These are phyloP conservation scores for Dictyostelium firmibasis DNA, from an alignment of 78 protist species.

Conservation along the genomic window DNA sequence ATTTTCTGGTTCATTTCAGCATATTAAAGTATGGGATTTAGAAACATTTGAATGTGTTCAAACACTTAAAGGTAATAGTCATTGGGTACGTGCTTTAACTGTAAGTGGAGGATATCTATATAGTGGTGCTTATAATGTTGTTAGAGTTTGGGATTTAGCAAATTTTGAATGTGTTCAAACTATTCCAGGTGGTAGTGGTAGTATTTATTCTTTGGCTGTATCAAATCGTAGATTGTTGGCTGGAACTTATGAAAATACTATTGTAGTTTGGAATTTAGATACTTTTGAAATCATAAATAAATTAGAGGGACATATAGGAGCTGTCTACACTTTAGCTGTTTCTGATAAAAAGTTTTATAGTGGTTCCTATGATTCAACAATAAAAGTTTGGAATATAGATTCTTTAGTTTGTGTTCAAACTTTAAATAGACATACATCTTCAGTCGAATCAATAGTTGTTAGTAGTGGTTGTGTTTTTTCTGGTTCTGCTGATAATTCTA, in stretches of 20 bases:
- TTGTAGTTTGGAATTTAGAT: slow-evolving; percentile 64
- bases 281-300: slow-evolving; percentile 27
- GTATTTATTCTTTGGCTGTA: slow-evolving; percentile 67
- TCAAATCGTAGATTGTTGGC: slow-evolving; percentile 23
- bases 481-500: slow-evolving; percentile 84
- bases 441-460: slow-evolving; percentile 70
- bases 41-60: slow-evolving; percentile 28
- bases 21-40: slow-evolving; percentile 63
- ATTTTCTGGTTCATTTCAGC: slow-evolving; percentile 55
- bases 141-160: slow-evolving; percentile 76
- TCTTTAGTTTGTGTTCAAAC: slow-evolving; percentile 75
- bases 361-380: slow-evolving; percentile 74
- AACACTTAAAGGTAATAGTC: slow-evolving; percentile 70
- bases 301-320: slow-evolving; percentile 79
- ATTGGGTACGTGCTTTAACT: slow-evolving; percentile 83
- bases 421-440: slow-evolving; percentile 68
- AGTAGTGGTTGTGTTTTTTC: slow-evolving; percentile 37
- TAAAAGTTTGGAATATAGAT: slow-evolving; percentile 71
- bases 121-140: slow-evolving; percentile 64
- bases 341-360: slow-evolving; percentile 51
- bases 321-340: slow-evolving; percentile 70
- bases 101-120: slow-evolving; percentile 43
- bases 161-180: slow-evolving; percentile 8
- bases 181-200: slow-evolving; percentile 55
- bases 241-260: slow-evolving; percentile 79